phyloP scores from a whole-genome alignment of 2,329 filamentous ascomycete genomes.

The Xylaria sp. region DNA sequence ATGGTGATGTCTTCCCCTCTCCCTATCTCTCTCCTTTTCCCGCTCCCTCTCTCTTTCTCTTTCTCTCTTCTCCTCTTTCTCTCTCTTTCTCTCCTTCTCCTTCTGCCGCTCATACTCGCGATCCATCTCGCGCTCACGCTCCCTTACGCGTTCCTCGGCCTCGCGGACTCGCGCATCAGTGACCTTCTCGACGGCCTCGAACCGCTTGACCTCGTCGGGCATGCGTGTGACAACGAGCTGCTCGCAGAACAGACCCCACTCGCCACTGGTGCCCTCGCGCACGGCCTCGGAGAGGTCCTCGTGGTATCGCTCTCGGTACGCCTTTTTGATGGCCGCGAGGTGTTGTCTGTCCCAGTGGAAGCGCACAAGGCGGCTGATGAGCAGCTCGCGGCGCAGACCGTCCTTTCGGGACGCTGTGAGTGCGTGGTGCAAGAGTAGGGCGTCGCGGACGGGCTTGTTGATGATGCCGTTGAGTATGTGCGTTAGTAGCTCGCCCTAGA shows the following conservation, averaged over 20 bases:
- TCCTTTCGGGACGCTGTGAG: constrained; percentile 76
- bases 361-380: constrained; percentile 85
- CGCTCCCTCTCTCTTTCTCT: constrained; percentile 25
- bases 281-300: constrained; percentile 78
- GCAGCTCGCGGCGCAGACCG: constrained; percentile 77
- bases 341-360: constrained; percentile 92
- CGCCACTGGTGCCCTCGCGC: constrained; percentile 74
- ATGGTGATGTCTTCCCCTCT: constrained; percentile 25
- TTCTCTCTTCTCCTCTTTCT: constrained; percentile 24
- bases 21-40: constrained; percentile 24
- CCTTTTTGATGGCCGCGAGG: constrained; percentile 77
- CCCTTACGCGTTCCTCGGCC: constrained; percentile 24
- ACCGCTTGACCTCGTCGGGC: constrained; percentile 62
- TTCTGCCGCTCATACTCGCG: constrained; percentile 30
- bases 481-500: constrained; percentile 86
- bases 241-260: constrained; percentile 79
- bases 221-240: constrained; percentile 69
- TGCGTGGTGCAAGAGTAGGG: constrained; percentile 88
- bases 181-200: constrained; percentile 45
- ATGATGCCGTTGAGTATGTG: constrained; percentile 97
- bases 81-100: constrained; percentile 24
- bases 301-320: constrained; percentile 80
- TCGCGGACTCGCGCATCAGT: constrained; percentile 23
- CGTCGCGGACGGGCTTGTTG: constrained; percentile 92
- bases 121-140: constrained; percentile 32